These are phyloP conservation scores for Steccherinum ochraceum DNA, from an alignment of 768 basidiomycete genomes.

Conservation along the genomic window DNA sequence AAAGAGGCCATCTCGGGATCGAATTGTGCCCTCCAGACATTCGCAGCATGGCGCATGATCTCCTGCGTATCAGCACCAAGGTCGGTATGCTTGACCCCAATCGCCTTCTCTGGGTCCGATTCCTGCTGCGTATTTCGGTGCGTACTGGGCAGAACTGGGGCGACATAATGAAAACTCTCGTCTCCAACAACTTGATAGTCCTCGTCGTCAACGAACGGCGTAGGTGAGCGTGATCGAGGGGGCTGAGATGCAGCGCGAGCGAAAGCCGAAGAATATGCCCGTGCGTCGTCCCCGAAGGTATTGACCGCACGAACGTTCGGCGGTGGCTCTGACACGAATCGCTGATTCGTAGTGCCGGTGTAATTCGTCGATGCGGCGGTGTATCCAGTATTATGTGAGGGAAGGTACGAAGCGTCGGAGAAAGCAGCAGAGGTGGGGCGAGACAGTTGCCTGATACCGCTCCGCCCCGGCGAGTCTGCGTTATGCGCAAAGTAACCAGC, in stretches of 20 bases:
- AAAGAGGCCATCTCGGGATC: constrained; percentile 8
- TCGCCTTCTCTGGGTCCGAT: constrained; percentile 14
- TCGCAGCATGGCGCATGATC: neutral
- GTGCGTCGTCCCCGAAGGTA: constrained; percentile 59
- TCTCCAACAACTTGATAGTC: constrained; percentile 57
- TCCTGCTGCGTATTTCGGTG: neutral
- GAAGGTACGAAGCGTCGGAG: constrained; percentile 1
- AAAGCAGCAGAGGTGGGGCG: neutral
- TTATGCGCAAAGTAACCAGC: neutral
- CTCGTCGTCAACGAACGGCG: constrained; percentile 68
- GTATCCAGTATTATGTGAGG: constrained; percentile 10
- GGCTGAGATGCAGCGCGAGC: constrained; percentile 41
- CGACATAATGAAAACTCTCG: constrained; percentile 51
- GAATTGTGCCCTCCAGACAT: constrained; percentile 2
- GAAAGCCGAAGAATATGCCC: constrained; percentile 63
- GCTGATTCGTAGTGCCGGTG: constrained; percentile 3
- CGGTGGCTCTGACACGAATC: constrained; percentile 18
- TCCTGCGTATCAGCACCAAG: neutral
- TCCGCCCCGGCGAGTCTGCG: neutral
- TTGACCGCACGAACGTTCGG: constrained; percentile 36
- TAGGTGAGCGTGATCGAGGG: constrained; percentile 70
- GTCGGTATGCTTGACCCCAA: constrained; percentile 5
- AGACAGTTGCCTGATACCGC: neutral
- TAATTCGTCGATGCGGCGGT: neutral
- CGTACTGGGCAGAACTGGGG: neutral